These are phyloP conservation scores for Podaxis sp. DNA, from an alignment of 768 basidiomycete species.

Conservation along the genomic window DNA sequence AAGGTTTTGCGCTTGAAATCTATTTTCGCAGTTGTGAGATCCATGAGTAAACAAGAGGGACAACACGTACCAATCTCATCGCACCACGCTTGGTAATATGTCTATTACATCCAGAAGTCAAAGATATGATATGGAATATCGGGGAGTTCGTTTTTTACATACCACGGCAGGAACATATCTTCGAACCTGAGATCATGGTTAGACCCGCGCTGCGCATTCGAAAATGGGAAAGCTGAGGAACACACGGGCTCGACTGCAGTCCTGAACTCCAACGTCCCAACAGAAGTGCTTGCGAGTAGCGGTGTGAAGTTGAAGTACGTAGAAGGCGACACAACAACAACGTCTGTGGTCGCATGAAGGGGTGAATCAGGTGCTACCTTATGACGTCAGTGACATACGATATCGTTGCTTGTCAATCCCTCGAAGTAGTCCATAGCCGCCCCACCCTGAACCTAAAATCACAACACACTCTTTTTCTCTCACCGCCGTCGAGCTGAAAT, in stretches of 20 bases:
- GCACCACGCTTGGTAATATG: constrained; percentile 72
- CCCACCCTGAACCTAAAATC: constrained; percentile 77
- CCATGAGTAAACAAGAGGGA: not conserved
- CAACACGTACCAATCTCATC: constrained; percentile 53
- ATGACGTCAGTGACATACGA: constrained; percentile 33
- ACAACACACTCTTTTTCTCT: constrained; percentile 46
- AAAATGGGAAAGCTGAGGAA: not conserved
- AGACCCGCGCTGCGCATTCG: not conserved
- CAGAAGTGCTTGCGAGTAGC: constrained; percentile 64
- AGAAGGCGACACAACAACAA: constrained; percentile 61
- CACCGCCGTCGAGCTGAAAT: constrained; percentile 34
- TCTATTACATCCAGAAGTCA: constrained; percentile 28
- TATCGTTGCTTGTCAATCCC: constrained; percentile 68
- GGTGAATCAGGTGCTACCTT: not conserved
- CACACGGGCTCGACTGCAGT: constrained; percentile 78
- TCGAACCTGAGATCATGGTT: constrained; percentile 36
- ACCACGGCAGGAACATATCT: constrained; percentile 55
- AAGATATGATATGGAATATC: not conserved
- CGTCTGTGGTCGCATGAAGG: constrained; percentile 36
- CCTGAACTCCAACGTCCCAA: constrained; percentile 81
- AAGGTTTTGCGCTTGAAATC: constrained; percentile 59
- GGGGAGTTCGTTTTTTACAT: constrained; percentile 16
- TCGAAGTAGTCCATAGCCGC: constrained; percentile 66
- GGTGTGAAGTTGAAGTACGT: constrained; percentile 69
- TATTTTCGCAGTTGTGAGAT: constrained; percentile 16